Conservation (phyloP, 2,329 filamentous ascomycete genomes). For the Thielaviopsis musarum region DNA sequence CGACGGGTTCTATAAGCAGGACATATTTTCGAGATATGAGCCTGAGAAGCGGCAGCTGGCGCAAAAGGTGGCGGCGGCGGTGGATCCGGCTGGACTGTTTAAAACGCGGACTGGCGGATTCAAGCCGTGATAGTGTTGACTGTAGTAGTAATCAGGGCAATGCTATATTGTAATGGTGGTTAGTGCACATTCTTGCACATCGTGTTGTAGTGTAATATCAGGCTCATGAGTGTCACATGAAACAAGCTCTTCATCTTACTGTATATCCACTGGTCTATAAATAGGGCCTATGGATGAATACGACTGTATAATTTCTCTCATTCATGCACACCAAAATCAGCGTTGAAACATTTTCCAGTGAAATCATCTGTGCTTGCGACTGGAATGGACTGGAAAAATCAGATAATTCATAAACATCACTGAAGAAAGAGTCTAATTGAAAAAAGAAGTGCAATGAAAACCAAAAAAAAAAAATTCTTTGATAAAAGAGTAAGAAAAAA, state of each 20-base stretch:
- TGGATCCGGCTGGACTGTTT: slow-evolving; percentile 21
- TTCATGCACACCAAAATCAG: not conserved
- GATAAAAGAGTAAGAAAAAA: not conserved
- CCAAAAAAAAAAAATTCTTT: not conserved
- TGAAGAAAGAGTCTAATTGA: not conserved
- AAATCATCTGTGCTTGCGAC: not conserved
- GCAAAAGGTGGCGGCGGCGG: slow-evolving; percentile 17
- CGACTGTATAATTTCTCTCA: not conserved
- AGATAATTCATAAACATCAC: not conserved
- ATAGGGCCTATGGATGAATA: not conserved
- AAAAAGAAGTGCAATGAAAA: not conserved
- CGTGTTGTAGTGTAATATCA: no score
- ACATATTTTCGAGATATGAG: slow-evolving; percentile 24
- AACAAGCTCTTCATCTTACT: not conserved
- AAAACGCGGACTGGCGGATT: slow-evolving; percentile 19
- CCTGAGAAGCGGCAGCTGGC: slow-evolving; percentile 20
- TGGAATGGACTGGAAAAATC: no score
- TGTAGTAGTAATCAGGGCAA: not conserved
- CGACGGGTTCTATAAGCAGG: slow-evolving; percentile 24
- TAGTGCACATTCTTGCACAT: no score
- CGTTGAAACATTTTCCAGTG: not conserved
- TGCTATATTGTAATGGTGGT: no score
- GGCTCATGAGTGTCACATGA: not conserved
- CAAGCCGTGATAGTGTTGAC: slow-evolving; percentile 14
- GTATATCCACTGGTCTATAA: not conserved